These are phyloP conservation scores for Coemansia sp. DNA, from an alignment of 192 early-diverging fungal species.

Conservation along the genomic window DNA sequence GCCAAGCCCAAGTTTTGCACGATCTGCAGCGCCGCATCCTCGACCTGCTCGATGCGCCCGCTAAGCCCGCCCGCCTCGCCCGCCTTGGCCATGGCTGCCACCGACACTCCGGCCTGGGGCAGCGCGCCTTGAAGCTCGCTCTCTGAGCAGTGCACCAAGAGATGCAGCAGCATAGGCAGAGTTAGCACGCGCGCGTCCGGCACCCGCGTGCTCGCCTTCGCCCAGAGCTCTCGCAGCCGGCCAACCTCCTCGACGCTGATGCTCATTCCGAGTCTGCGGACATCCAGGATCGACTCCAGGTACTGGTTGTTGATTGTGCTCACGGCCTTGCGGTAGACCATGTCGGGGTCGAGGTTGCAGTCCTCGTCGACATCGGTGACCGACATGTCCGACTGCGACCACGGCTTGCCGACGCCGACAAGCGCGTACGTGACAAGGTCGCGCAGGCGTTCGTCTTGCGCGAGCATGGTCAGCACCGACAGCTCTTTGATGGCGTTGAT, in stretches of 20 bases:
- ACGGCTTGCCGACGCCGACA: constrained; percentile 35
- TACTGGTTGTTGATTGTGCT: constrained; percentile 47
- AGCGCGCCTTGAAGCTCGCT: constrained; percentile 45
- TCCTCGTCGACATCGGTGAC: constrained; percentile 45
- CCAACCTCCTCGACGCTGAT: constrained; percentile 48
- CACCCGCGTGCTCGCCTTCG: constrained; percentile 31
- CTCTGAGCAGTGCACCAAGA: constrained; percentile 54
- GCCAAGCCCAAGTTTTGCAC: constrained; percentile 56
- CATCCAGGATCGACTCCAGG: constrained; percentile 49
- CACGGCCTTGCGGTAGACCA: constrained; percentile 56
- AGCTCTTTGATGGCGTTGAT: constrained; percentile 47
- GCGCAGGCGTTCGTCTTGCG: constrained; percentile 46
- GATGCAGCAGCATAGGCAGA: constrained; percentile 54
- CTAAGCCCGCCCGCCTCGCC: constrained; percentile 27
- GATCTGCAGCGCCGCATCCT: constrained; percentile 56
- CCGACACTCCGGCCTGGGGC: constrained; percentile 48
- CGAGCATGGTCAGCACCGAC: constrained; percentile 46
- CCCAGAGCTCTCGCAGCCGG: constrained; percentile 47
- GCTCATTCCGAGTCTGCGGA: constrained; percentile 52
- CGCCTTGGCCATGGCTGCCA: constrained; percentile 47
- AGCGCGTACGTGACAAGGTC: constrained; percentile 44
- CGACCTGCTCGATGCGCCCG: constrained; percentile 52
- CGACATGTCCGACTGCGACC: constrained; percentile 35
- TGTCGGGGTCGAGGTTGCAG: constrained; percentile 55
- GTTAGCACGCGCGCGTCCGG: constrained; percentile 38